These are phyloP conservation scores for Lachnellula occidentalis DNA, from an alignment of 2,329 filamentous ascomycete species.

Conservation along the genomic window DNA sequence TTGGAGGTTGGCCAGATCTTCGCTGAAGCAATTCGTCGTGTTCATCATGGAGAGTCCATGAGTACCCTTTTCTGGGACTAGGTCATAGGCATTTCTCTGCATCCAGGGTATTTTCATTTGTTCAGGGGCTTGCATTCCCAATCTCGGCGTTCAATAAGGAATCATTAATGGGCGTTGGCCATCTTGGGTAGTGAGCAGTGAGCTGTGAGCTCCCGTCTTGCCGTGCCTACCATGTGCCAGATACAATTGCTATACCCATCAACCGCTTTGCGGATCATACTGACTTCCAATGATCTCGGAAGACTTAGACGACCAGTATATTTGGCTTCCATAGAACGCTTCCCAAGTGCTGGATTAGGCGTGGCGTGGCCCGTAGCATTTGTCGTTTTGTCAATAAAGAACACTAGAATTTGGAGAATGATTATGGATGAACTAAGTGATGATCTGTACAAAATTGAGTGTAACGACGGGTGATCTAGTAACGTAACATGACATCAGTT, in stretches of 20 bases:
- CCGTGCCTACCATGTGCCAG: constrained; percentile 17
- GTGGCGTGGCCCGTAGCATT: constrained; percentile 13
- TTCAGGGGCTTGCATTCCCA: constrained; percentile 8
- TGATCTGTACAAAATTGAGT: too few relatives aligned
- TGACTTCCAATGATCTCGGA: constrained; percentile 22
- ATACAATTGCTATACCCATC: constrained; percentile 30
- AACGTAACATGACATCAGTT: too few relatives aligned
- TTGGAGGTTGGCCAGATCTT: constrained; percentile 89
- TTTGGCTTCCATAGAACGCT: constrained; percentile 26
- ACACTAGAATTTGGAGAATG: constrained; percentile 9
- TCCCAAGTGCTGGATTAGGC: constrained; percentile 31
- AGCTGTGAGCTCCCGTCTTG: constrained; percentile 6
- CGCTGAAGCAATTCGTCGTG: constrained; percentile 89
- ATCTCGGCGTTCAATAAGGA: constrained; percentile 20
- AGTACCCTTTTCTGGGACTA: constrained; percentile 76
- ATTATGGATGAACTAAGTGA: too few relatives aligned
- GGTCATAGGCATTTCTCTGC: constrained; percentile 37
- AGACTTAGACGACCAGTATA: constrained; percentile 17
- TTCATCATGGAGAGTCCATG: constrained; percentile 97
- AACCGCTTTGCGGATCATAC: constrained; percentile 21
- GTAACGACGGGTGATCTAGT: too few relatives aligned
- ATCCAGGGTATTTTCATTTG: constrained; percentile 5
- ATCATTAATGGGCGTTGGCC: constrained; percentile 12
- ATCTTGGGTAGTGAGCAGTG: constrained; percentile 17
- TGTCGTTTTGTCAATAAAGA: constrained; percentile 7